phyloP scores from a whole-genome alignment of 2,329 filamentous ascomycete species.

The Xylaria sp. region DNA sequence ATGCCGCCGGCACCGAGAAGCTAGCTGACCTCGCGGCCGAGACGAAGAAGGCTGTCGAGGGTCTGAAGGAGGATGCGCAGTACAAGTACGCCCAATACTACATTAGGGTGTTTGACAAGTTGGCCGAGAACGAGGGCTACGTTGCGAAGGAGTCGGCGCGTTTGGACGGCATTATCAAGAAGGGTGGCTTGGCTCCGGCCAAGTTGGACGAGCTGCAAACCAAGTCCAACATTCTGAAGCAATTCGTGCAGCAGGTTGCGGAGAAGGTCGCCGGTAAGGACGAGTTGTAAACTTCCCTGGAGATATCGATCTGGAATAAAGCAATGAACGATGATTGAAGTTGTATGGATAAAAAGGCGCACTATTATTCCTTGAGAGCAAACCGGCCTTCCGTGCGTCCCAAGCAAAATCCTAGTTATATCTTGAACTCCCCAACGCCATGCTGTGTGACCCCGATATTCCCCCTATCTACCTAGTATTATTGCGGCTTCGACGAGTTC shows the following conservation, averaged over 20 bases:
- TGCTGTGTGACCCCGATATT: slow-evolving; percentile 20
- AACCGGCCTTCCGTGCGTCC: slow-evolving; percentile 7
- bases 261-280: slow-evolving; percentile 64
- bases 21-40: slow-evolving; percentile 69
- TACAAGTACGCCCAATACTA: slow-evolving; percentile 93
- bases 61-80: slow-evolving; percentile 62
- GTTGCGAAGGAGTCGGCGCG: slow-evolving; percentile 83
- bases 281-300: slow-evolving; percentile 59
- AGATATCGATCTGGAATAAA: slow-evolving; percentile 4
- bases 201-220: slow-evolving; percentile 87
- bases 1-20: slow-evolving; percentile 61
- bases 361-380: slow-evolving; percentile 5
- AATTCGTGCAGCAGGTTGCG: slow-evolving; percentile 67
- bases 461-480: slow-evolving; percentile 3
- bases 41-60: slow-evolving; percentile 70
- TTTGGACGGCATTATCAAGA: slow-evolving; percentile 77
- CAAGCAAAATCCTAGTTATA: slow-evolving; percentile 6
- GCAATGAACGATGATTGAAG: slow-evolving; percentile 18
- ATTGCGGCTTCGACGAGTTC: slow-evolving; percentile 42
- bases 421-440: slow-evolving; percentile 28
- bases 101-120: slow-evolving; percentile 85
- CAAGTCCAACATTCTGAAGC: slow-evolving; percentile 85
- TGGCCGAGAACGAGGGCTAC: slow-evolving; percentile 75
- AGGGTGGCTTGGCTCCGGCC: slow-evolving; percentile 80
- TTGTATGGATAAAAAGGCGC: slow-evolving; percentile 14